Evolutionary conservation across 2,329 filamentous ascomycete genomes (phyloP), one percentile per base, ranked within the genome.

Genomic region (Talaromyces albobiverticillius): DNA sequence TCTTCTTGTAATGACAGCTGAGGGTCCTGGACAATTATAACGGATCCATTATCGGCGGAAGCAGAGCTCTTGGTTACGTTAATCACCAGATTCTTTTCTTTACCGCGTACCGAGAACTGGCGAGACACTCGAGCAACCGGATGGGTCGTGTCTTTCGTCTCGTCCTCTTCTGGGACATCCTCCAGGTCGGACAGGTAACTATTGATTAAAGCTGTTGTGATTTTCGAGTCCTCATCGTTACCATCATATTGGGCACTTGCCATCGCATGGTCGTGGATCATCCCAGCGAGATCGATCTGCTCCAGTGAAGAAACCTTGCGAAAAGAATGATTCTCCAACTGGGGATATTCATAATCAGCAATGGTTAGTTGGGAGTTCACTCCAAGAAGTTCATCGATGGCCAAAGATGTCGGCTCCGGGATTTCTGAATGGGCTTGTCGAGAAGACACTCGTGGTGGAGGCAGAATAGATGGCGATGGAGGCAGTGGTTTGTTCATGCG

Each of bases 91-190:
- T 29, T 60, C 41, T 29, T 60, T 61, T 32, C 61, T 50, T 13
- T 62, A 53, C 29, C 58, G 56, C 31, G 67, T 60, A 42, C 36
- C 13, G 47, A 40, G 18, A 26, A 34, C 9, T 23, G 25, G 18
- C 45, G 46, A 4, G 48, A 46, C 18, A 42, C 8, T 13, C 18
- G 23, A 31, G 55, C 45, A 5, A 60, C 42, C 6, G 58, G 46
- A 5, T 58, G 59, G 32, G 58, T 36, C 52, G 60, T 54, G 4
- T 65, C 60, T 7, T 68, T 64, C 49, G 64, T 71, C 40, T 69
- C 64, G 43, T 73, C 71, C 56, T 78, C 75, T 59, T 78, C 75
- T 1, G 73, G 74, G 4, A 79, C 74, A 55, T 76, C 71, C 46
- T 73, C 70, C 55, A 78, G 61, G 22, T 74, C 71, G 46, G 66